Evolutionary conservation across 169 alveolate species (phyloP), one percentile per base, ranked within the genome.

Genomic region (Cryptosporidium bovis): DNA sequence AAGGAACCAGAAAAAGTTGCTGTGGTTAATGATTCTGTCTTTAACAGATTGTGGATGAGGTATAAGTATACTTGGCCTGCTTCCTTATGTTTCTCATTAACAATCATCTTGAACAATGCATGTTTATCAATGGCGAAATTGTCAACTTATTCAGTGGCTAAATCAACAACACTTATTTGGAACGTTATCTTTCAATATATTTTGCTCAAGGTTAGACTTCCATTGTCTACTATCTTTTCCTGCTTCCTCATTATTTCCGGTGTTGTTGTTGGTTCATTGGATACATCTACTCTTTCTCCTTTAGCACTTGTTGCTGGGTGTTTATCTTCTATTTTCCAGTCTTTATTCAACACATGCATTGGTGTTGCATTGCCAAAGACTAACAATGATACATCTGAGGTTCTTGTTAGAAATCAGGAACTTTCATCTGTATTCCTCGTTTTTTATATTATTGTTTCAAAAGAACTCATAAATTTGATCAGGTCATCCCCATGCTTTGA

Each of bases 111-210:
- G 8, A 62, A 62, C 34, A 77, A 77, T 44, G 87, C 87, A 8
- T 77, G 87, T 48, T 20, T 77, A 50, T 56, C 87, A 8, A 6
- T 60, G 44, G 87, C 87, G 34, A 77, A 77, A 34, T 66, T 77
- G 4, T 77, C 87, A 18, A 77, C 87, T 7, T 77, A 77, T 48
- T 77, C 87, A 16, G 87, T 77, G 7, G 87, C 87, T 16, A 77
- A 77, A 60, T 77, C 87, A 40, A 77, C 87, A 3, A 77, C 87
- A 3, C 50, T 77, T 5, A 77, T 77, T 15, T 77, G 87, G 87
- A 77, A 62, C 51, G 87, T 77, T 46, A 56, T 77, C 5, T 77
- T 77, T 66, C 87, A 77, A 53, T 77, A 56, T 34, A 34, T 77
- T 18, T 20, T 77, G 18, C 64, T 77, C 15, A 77, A 71, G 48